phyloP scores from a whole-genome alignment of 140 eudicot species.

The Oenanthe javanica region DNA sequence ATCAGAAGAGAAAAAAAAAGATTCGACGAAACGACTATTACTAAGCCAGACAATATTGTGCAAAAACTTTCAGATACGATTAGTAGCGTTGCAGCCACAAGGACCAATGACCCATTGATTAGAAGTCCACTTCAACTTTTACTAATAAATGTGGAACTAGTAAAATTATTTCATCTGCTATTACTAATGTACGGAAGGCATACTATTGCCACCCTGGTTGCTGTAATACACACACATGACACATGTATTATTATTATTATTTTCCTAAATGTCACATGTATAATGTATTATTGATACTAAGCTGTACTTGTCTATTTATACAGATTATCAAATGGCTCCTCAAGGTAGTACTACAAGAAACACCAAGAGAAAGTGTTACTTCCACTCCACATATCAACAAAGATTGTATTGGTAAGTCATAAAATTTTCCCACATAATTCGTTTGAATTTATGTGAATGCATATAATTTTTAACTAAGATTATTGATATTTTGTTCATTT shows the following conservation, averaged over 20 bases:
- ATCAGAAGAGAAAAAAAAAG: too few relatives aligned
- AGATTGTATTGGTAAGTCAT: background rate
- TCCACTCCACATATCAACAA: background rate
- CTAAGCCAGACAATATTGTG: background rate
- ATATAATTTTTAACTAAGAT: background rate
- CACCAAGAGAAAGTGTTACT: background rate
- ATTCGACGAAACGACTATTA: too few relatives aligned
- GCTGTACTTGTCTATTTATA: background rate
- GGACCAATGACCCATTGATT: background rate
- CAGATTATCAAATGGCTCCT: slow-evolving; percentile 8
- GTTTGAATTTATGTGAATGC: background rate
- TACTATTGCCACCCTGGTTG: background rate
- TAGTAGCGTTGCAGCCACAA: background rate
- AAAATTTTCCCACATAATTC: background rate
- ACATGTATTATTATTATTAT: too few relatives aligned
- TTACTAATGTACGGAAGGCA: background rate
- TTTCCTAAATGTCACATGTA: too few relatives aligned
- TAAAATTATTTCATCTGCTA: background rate
- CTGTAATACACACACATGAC: background rate
- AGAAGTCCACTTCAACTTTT: background rate
- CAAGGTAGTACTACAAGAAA: slow-evolving; percentile 4
- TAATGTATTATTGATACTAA: background rate
- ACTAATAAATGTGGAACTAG: background rate
- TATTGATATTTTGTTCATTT: background rate
- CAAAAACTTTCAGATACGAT: background rate